Evolutionary conservation across 139 green algal genomes (phyloP), one percentile per base, ranked within the genome.

Genomic region (Desmodesmus armatus): DNA sequence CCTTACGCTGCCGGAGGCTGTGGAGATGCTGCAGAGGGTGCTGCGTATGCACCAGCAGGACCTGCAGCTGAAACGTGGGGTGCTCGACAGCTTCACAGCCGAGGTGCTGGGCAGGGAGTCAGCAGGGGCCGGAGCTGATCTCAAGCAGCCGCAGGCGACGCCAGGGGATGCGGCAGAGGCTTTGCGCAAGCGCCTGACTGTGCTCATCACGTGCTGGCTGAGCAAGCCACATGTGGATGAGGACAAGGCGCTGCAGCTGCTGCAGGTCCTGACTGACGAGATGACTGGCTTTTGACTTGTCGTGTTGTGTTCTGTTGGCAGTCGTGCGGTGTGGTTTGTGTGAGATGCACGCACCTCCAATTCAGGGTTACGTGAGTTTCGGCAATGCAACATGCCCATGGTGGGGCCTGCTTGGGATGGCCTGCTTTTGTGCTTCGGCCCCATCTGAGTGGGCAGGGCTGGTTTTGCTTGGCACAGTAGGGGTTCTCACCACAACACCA

Each of bases 181-280:
- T 29, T 37, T 63, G 5, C 49, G 82, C 5, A 43, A 58, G 41
- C 55, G 37, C 3, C 60, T 87, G 55, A 87, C 82, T 44, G 82
- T n/a, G 7, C 40, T 19, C 17, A 53, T 87, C 19, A 79, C 71
- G 15, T 53, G 41, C 3, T 87, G 82, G 82, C 47, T 82, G 82
- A 40, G 70, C 41, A 31, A 58, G 55, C 82, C 82, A 7, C 69
- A n/a, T 58, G 41, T 82, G 19, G 71, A 82, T 29, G 71, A 77
- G 0, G 82, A 53, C 27, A 1, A 5, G 15, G 13, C 31, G 0
- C 71, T 76, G 5, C 55, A 51, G 40, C 27, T 76, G 55, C 41
- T 87, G 72, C 66, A 69, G 58, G 39, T 79, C 39, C 82, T 87
- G 29, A 67, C 82, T 21, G 82, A 87, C 29, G 82, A 87, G 11